These are phyloP conservation scores for Aspergillus texensis DNA, from an alignment of 2,329 filamentous ascomycete species.

Conservation along the genomic window DNA sequence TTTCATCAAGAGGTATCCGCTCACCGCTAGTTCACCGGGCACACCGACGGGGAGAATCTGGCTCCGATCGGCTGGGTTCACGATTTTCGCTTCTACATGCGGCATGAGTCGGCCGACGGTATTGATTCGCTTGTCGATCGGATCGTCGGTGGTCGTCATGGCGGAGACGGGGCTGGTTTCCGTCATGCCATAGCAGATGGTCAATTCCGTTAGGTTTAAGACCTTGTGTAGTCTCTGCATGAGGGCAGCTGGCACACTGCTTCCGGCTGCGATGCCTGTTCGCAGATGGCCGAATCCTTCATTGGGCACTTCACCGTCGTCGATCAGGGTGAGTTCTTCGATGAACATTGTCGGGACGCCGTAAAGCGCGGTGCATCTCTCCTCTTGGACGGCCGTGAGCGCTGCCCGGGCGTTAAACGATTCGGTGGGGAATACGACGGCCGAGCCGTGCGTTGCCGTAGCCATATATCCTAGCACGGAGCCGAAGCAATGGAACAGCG, in stretches of 20 bases:
- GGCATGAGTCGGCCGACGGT: slow-evolving; percentile 82
- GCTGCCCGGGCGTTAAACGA: slow-evolving; percentile 80
- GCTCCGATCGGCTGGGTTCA: slow-evolving; percentile 65
- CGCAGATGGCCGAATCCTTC: slow-evolving; percentile 67
- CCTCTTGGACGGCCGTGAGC: slow-evolving; percentile 65
- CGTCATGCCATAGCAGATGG: slow-evolving; percentile 97
- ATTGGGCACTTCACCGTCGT: slow-evolving; percentile 49
- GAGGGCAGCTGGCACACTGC: slow-evolving; percentile 77
- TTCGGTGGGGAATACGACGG: slow-evolving; percentile 83
- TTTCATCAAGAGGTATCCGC: slow-evolving; percentile 87
- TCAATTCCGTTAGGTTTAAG: slow-evolving; percentile 78
- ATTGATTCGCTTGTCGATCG: slow-evolving; percentile 70
- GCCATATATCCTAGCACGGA: slow-evolving; percentile 94
- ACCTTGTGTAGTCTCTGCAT: slow-evolving; percentile 66
- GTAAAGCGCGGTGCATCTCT: slow-evolving; percentile 71
- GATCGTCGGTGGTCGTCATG: slow-evolving; percentile 81
- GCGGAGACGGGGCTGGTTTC: slow-evolving; percentile 73
- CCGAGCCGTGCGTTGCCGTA: slow-evolving; percentile 76
- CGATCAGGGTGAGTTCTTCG: slow-evolving; percentile 79
- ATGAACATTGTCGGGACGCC: slow-evolving; percentile 95
- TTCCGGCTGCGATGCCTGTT: slow-evolving; percentile 92
- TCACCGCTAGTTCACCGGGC: slow-evolving; percentile 78
- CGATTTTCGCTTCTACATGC: slow-evolving; percentile 78
- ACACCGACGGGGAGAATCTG: slow-evolving; percentile 64
- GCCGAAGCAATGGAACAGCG: slow-evolving; percentile 75